Conservation (phyloP, 2,329 filamentous ascomycete genomes). For the Kalaharituber pfeilii region DNA sequence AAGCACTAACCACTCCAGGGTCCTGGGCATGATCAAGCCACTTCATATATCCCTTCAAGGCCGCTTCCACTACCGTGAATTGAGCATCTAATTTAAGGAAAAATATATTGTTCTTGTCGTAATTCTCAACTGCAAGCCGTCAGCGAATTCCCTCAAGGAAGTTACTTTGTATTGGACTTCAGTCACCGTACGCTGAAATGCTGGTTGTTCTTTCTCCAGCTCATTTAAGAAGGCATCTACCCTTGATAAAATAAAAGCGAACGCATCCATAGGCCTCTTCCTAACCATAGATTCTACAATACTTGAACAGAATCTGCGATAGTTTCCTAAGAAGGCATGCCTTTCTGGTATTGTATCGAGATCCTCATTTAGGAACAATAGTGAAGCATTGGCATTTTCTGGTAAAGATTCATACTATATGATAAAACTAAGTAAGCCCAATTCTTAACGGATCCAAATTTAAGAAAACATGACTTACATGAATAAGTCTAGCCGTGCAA, state of each 20-base stretch:
- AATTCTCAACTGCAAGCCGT: conserved; percentile 37
- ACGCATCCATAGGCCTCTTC: conserved; percentile 64
- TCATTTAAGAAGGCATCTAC: conserved; percentile 57
- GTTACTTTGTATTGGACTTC: not conserved
- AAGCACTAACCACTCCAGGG: conserved; percentile 28
- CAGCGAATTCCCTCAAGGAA: too few relatives aligned
- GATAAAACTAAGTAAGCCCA: not conserved
- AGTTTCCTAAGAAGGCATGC: conserved; percentile 90
- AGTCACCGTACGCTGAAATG: conserved; percentile 48
- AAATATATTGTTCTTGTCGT: conserved; percentile 52
- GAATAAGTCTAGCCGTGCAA: conserved; percentile 65
- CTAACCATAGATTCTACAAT: conserved; percentile 77
- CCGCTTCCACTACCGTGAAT: conserved; percentile 74
- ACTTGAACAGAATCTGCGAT: conserved; percentile 72
- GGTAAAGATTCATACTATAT: conserved; percentile 59
- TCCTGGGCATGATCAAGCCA: conserved; percentile 47
- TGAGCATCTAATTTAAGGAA: conserved; percentile 71
- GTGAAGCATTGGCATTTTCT: conserved; percentile 62
- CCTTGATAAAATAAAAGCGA: conserved; percentile 68
- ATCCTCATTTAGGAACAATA: conserved; percentile 74
- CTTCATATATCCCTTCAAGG: conserved; percentile 72
- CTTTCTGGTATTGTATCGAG: conserved; percentile 88
- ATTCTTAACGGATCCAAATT: not conserved
- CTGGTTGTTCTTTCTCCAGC: conserved; percentile 52
- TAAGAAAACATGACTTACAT: conserved; percentile 30